Conservation (phyloP, 2,329 filamentous ascomycete genomes). For the Talaromyces sp. region DNA sequence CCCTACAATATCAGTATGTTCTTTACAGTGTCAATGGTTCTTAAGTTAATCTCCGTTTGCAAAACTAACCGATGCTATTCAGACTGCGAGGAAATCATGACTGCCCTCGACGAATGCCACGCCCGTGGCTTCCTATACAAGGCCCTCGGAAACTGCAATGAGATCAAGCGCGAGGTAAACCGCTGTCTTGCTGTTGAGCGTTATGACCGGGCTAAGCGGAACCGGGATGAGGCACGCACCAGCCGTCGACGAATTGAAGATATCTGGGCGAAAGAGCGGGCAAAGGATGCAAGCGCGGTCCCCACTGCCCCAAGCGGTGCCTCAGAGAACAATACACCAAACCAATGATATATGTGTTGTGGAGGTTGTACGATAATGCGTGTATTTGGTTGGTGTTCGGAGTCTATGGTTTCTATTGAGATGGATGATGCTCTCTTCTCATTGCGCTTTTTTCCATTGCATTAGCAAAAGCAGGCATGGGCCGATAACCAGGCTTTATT, state of each 20-base stretch:
- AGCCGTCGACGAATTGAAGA: constrained; percentile 75
- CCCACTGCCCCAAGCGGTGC: constrained; percentile 9
- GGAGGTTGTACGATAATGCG: neutral
- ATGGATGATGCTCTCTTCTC: constrained; percentile 11
- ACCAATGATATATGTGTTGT: constrained; percentile 17
- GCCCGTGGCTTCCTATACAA: constrained; percentile 91
- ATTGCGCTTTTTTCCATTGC: neutral
- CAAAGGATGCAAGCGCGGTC: constrained; percentile 17
- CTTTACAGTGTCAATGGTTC: constrained; percentile 9
- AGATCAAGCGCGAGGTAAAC: constrained; percentile 80
- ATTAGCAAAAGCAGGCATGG: neutral
- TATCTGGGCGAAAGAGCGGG: constrained; percentile 68
- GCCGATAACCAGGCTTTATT: neutral
- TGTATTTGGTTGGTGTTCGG: constrained; percentile 14
- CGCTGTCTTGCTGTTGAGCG: constrained; percentile 81
- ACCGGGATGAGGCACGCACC: constrained; percentile 70
- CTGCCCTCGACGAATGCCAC: constrained; percentile 92
- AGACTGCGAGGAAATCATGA: constrained; percentile 97
- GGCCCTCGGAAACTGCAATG: constrained; percentile 85
- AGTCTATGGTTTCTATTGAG: constrained; percentile 13
- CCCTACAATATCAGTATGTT: constrained; percentile 81
- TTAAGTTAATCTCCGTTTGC: neutral
- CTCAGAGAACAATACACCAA: constrained; percentile 1
- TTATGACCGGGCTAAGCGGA: constrained; percentile 73
- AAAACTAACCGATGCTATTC: constrained; percentile 7